A percentile compares a stretch with the other conserved stretches of the same genome.
Conservation (phyloP, 768 basidiomycete genomes). For the Strobilomyces echinocephalus region DNA sequence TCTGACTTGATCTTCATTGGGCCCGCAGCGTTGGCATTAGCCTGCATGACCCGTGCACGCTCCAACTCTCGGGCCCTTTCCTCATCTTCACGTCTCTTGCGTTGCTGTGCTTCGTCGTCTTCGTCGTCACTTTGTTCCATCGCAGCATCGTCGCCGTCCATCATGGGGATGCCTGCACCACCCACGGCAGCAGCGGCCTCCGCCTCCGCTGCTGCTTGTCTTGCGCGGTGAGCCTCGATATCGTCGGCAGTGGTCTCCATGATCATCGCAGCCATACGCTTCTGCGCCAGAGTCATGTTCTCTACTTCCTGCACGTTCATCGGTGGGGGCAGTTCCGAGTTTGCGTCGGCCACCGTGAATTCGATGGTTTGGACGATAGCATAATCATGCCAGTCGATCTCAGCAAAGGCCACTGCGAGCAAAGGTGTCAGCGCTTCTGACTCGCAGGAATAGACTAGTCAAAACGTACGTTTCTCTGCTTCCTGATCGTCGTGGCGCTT, state of each 20-base stretch:
- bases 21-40: conserved; percentile 67
- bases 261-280: conserved; percentile 96
- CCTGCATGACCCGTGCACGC: conserved; percentile 75
- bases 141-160: conserved; percentile 54
- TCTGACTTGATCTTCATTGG: conserved; percentile 95
- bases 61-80: conserved; percentile 68
- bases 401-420: conserved; percentile 79
- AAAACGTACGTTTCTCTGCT: conserved; percentile 75
- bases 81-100: conserved; percentile 61
- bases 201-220: conserved; percentile 80
- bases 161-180: conserved; percentile 43
- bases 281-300: conserved; percentile 95
- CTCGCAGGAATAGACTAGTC: not conserved
- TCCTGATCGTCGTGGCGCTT: conserved; percentile 87
- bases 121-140: conserved; percentile 84
- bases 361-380: conserved; percentile 97
- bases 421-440: conserved; percentile 3
- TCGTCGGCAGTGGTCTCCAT: conserved; percentile 93
- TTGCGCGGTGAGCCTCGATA: conserved; percentile 74
- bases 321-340: conserved; percentile 90
- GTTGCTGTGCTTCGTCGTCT: conserved; percentile 60
- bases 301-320: conserved; percentile 94
- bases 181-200: conserved; percentile 80
- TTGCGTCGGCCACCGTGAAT: conserved; percentile 89
- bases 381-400: conserved; percentile 99